phyloP scores from a whole-genome alignment of 352 stramenopile genomes.

The Phytophthora tubulina region DNA sequence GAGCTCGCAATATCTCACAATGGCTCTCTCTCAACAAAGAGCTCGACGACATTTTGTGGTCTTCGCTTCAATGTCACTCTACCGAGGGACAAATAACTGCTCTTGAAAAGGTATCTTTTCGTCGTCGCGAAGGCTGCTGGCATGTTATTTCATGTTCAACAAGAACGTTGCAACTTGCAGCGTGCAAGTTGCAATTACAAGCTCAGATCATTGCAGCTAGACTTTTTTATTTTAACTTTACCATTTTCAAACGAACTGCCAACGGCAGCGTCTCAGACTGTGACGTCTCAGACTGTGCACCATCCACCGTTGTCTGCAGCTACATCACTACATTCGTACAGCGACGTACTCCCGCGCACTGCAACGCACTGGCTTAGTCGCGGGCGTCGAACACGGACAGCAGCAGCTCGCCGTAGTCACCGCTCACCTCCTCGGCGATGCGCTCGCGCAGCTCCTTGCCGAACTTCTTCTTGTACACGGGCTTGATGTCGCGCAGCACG shows the following conservation, averaged over 20 bases:
- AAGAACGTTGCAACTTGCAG: too few relatives aligned
- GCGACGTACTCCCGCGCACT: background rate
- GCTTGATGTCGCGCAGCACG: slow-evolving; percentile 82
- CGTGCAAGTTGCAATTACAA: too few relatives aligned
- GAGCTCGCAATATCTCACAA: too few relatives aligned
- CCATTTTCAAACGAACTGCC: slow-evolving; percentile 20
- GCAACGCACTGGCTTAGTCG: slow-evolving; percentile 27
- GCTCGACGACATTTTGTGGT: too few relatives aligned
- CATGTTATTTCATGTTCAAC: too few relatives aligned
- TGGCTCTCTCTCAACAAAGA: too few relatives aligned
- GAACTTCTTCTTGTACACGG: slow-evolving; percentile 87
- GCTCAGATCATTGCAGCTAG: background rate
- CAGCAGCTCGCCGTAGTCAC: slow-evolving; percentile 78
- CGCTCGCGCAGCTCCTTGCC: slow-evolving; percentile 83
- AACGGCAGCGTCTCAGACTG: background rate
- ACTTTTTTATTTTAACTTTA: slow-evolving; percentile 35
- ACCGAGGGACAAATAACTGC: too few relatives aligned
- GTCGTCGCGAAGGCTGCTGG: too few relatives aligned
- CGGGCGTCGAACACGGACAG: slow-evolving; percentile 69
- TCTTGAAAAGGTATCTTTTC: too few relatives aligned
- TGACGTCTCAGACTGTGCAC: too few relatives aligned
- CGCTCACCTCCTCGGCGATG: slow-evolving; percentile 80
- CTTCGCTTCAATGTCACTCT: too few relatives aligned
- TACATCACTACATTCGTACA: background rate
- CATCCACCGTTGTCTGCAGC: too few relatives aligned